phyloP scores from a whole-genome alignment of 2,329 filamentous ascomycete species.

The Cadophora sp. region DNA sequence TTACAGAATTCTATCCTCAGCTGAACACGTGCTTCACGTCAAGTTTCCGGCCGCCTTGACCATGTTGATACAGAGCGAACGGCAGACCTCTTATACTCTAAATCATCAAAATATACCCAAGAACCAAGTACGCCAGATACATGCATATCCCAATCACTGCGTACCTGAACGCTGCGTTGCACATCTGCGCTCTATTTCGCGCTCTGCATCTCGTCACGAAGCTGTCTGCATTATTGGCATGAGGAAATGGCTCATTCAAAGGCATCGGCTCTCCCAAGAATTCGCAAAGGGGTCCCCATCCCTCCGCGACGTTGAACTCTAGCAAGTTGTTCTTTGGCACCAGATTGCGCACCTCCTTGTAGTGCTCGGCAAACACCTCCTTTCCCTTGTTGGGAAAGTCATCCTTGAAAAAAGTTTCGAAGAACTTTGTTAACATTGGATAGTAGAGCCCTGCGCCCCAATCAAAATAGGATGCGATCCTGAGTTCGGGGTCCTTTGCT shows the following conservation, averaged over 20 bases:
- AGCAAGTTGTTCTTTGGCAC: conserved; percentile 51
- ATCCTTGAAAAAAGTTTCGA: conserved; percentile 70
- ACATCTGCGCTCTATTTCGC: conserved; percentile 55
- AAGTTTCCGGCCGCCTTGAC: neutral
- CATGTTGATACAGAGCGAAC: neutral
- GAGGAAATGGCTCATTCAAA: conserved; percentile 47
- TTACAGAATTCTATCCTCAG: neutral
- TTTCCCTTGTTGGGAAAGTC: conserved; percentile 72
- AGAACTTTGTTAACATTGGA: conserved; percentile 74
- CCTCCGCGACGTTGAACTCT: conserved; percentile 51
- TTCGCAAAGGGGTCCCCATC: conserved; percentile 54
- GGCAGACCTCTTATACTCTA: neutral
- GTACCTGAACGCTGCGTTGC: conserved; percentile 48
- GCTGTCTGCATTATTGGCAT: conserved; percentile 55
- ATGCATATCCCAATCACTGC: conserved; percentile 14
- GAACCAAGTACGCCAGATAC: neutral
- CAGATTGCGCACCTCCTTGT: conserved; percentile 56
- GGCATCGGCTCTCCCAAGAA: conserved; percentile 47
- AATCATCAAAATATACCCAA: conserved; percentile 8
- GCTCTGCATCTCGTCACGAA: conserved; percentile 54
- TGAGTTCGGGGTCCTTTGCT: conserved; percentile 66
- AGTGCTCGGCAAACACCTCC: conserved; percentile 64
- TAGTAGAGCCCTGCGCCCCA: conserved; percentile 74
- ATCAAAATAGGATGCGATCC: conserved; percentile 60
- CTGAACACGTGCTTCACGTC: neutral